Evolutionary conservation across 2,329 filamentous ascomycete species (phyloP).

Genomic region (Aspergillus hortae): DNA sequence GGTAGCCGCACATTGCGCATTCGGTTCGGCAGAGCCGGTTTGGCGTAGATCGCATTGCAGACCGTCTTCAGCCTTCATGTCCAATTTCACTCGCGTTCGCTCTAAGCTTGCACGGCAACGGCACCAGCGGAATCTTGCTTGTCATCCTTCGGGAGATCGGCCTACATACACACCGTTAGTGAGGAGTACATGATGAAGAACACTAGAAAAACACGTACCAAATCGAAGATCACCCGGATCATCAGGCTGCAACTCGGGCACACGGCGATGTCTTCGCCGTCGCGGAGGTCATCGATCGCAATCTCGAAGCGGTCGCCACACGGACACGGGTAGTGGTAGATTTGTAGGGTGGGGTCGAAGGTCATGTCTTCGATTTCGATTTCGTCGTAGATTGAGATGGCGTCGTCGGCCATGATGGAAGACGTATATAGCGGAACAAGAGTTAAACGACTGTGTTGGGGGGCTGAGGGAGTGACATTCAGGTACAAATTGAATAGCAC

Average conservation of each 20-base stretch:
- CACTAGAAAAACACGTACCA: slow-evolving; percentile 50
- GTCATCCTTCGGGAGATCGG: slow-evolving; percentile 51
- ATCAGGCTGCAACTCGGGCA: slow-evolving; percentile 96
- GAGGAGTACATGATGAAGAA: slow-evolving; percentile 5
- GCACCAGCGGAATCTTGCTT: slow-evolving; percentile 23
- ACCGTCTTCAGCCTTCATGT: not conserved
- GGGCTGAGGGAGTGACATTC: no score
- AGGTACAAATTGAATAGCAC: no score
- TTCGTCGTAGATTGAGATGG: slow-evolving; percentile 84
- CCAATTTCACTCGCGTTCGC: not conserved
- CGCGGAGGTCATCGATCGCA: slow-evolving; percentile 74
- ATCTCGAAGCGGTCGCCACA: slow-evolving; percentile 98
- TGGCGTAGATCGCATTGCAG: no score
- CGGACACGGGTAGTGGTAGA: slow-evolving; percentile 95
- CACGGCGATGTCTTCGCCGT: slow-evolving; percentile 91
- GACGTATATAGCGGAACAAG: not conserved
- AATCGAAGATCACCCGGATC: slow-evolving; percentile 91
- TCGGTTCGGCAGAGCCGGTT: not conserved
- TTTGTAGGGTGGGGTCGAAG: slow-evolving; percentile 73
- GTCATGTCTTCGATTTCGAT: slow-evolving; percentile 99
- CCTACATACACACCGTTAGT: slow-evolving; percentile 29
- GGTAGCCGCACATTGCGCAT: not conserved
- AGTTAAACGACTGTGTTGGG: not conserved
- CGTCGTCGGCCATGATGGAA: slow-evolving; percentile 59
- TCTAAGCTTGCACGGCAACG: slow-evolving; percentile 41